Conservation (phyloP, 257 asterid genomes). For the Agastache rugosa region DNA sequence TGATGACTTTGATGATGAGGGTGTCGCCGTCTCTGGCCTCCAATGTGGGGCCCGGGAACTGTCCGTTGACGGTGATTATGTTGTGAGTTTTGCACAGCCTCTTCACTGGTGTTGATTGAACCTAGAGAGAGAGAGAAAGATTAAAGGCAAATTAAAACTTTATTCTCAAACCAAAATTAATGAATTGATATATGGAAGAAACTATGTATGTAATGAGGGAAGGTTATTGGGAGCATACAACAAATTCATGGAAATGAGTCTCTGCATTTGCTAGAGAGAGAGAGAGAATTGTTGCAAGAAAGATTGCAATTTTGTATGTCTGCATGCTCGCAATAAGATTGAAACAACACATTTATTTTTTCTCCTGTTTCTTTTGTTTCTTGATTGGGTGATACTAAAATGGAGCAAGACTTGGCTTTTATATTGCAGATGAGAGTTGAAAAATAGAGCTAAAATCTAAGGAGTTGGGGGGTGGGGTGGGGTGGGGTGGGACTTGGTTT, state of each 20-base stretch:
- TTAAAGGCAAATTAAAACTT: too few species aligned
- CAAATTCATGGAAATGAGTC: slow-evolving; percentile 56
- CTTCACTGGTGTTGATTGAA: slow-evolving; percentile 55
- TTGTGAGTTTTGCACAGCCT: slow-evolving; percentile 65
- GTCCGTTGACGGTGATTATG: slow-evolving; percentile 69
- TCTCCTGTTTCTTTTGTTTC: background rate
- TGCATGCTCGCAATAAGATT: slow-evolving; percentile 33
- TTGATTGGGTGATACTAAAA: slow-evolving; percentile 20
- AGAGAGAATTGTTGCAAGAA: slow-evolving; percentile 37
- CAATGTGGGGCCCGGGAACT: slow-evolving; percentile 76
- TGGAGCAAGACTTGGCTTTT: slow-evolving; percentile 23
- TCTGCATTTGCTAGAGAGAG: slow-evolving; percentile 52
- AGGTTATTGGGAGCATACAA: slow-evolving; percentile 39
- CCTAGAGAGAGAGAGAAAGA: slow-evolving; percentile 38
- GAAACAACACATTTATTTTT: slow-evolving; percentile 17
- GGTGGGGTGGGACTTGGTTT: slow-evolving; percentile 4
- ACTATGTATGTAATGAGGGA: background rate
- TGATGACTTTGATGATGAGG: slow-evolving; percentile 58
- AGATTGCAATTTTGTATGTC: slow-evolving; percentile 33
- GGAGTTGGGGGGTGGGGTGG: background rate
- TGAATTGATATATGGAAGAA: background rate
- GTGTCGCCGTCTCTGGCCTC: slow-evolving; percentile 63
- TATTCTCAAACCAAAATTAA: too few species aligned
- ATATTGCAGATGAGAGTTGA: slow-evolving; percentile 24
- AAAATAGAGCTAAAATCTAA: background rate